A percentile compares a stretch with the other conserved stretches of the same genome.
Evolutionary conservation across 2,329 filamentous ascomycete genomes (phyloP).

Genomic region (Erysiphe pulchra): DNA sequence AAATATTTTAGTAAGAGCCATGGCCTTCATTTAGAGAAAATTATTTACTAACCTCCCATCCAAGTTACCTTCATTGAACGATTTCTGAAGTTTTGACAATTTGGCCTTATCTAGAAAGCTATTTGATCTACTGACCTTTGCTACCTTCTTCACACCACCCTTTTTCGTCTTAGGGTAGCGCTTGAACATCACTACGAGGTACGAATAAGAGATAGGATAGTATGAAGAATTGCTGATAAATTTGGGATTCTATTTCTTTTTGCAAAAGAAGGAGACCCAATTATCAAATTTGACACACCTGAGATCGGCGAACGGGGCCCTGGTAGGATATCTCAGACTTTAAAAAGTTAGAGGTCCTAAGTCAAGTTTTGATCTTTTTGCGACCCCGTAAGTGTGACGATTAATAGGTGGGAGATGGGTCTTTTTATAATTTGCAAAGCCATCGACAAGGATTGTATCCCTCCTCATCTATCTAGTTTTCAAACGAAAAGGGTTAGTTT

Average conservation of each 20-base stretch:
- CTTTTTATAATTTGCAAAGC: too few species aligned
- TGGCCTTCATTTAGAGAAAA: background rate
- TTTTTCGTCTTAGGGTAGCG: conserved; percentile 35
- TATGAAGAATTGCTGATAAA: too few species aligned
- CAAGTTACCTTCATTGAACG: conserved; percentile 31
- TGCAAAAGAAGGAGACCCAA: conserved; percentile 2
- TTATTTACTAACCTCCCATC: conserved; percentile 19
- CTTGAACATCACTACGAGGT: too few species aligned
- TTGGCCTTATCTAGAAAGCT: conserved; percentile 45
- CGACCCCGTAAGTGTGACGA: too few species aligned
- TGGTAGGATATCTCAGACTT: conserved; percentile 14
- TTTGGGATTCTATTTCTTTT: too few species aligned
- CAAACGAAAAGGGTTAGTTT: too few species aligned
- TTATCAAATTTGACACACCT: conserved; percentile 14
- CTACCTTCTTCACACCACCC: conserved; percentile 69
- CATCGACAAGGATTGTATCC: too few species aligned
- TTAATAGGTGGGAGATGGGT: too few species aligned
- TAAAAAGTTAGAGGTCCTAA: conserved; percentile 14
- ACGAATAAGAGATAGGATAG: too few species aligned
- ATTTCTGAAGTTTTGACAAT: conserved; percentile 65
- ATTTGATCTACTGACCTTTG: conserved; percentile 39
- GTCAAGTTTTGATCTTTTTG: background rate
- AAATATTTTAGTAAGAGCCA: background rate
- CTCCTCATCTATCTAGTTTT: too few species aligned
- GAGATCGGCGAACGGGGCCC: conserved; percentile 14